phyloP scores from a whole-genome alignment of 202 grass and related monocot species.

The Brachypodium distachyon region DNA sequence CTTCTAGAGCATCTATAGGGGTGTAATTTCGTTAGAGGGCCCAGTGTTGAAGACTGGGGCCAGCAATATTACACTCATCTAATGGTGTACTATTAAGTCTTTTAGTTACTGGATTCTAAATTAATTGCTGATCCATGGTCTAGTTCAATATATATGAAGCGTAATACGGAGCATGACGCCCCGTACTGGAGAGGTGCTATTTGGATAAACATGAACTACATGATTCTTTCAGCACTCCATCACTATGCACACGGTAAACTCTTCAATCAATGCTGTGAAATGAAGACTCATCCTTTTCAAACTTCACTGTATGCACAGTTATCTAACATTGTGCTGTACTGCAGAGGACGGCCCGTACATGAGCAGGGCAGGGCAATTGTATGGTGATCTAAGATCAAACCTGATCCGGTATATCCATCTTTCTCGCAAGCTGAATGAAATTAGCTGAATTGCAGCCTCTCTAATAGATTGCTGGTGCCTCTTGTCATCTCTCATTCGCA shows the following conservation, averaged over 20 bases:
- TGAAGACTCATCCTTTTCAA: neutral
- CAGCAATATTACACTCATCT: neutral
- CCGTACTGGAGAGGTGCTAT: constrained; percentile 97
- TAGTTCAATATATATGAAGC: constrained; percentile 95
- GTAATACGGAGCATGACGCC: constrained; percentile 76
- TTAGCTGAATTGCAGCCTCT: neutral
- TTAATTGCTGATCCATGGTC: constrained; percentile 7
- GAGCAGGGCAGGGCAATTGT: constrained; percentile 40
- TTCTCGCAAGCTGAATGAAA: neutral
- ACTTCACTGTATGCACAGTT: neutral
- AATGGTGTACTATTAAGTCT: neutral
- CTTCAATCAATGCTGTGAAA: neutral
- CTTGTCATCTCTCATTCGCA: constrained; percentile 1
- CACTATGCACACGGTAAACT: constrained; percentile 71
- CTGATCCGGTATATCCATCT: constrained; percentile 57
- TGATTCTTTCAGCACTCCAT: constrained; percentile 86
- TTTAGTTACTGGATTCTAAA: constrained; percentile 6
- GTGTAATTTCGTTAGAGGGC: neutral
- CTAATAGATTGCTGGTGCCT: neutral
- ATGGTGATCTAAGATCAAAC: constrained; percentile 73
- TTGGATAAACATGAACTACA: constrained; percentile 99
- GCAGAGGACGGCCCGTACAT: constrained; percentile 79
- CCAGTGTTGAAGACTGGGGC: neutral
- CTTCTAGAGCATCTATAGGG: neutral
- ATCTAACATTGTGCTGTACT: constrained; percentile 3